A percentile compares a stretch with the other conserved stretches of the same genome.
Evolutionary conservation across 1,284 basidiomycete species (phyloP).

Genomic region (Trichosporon ovoides): DNA sequence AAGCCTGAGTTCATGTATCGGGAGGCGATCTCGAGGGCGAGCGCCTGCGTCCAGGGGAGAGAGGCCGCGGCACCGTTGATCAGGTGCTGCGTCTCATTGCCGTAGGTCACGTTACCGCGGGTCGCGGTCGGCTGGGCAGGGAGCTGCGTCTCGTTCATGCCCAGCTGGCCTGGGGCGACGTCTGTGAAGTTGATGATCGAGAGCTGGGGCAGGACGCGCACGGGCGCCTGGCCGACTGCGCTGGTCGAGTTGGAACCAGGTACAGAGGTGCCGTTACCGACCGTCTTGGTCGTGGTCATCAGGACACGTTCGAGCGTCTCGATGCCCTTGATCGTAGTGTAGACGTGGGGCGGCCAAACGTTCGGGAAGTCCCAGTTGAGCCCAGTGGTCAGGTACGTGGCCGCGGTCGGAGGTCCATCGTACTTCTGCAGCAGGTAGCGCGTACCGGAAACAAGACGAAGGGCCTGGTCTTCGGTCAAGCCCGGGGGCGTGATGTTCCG

Average conservation of each 20-base stretch:
- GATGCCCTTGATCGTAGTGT: constrained; percentile 67
- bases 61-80: constrained; percentile 9
- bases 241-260: no score
- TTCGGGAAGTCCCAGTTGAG: constrained; percentile 64
- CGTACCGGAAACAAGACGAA: constrained; percentile 65
- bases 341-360: constrained; percentile 68
- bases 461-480: constrained; percentile 58
- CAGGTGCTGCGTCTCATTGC: neutral
- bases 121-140: constrained; percentile 59
- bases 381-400: constrained; percentile 69
- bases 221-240: no score
- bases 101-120: neutral
- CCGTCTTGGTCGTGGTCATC: constrained; percentile 10
- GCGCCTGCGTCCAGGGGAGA: constrained; percentile 48
- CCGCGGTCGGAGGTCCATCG: constrained; percentile 65
- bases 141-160: constrained; percentile 60
- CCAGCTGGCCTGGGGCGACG: constrained; percentile 69
- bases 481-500: constrained; percentile 73
- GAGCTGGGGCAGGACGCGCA: neutral
- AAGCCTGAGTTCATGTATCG: constrained; percentile 74
- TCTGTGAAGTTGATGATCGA: constrained; percentile 35
- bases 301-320: constrained; percentile 47
- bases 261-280: no score
- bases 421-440: constrained; percentile 75
- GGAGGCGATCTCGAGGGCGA: constrained; percentile 58